Conservation (phyloP, 768 basidiomycete genomes). For the Amanita brunnescens region DNA sequence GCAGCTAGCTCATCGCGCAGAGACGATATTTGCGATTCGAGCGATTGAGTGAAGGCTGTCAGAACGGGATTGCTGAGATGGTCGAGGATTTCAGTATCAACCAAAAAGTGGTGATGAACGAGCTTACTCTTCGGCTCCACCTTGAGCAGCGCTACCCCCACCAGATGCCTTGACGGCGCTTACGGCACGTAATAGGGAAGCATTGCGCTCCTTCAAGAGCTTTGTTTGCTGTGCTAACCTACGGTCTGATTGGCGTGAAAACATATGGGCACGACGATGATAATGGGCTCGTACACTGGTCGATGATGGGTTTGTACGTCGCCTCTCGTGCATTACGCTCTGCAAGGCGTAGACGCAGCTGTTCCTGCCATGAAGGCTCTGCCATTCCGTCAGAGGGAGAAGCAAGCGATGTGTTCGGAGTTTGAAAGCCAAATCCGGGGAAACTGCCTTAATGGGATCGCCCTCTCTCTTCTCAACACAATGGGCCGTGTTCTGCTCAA, state of each 20-base stretch:
- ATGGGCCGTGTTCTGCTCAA: slow-evolving; percentile 88
- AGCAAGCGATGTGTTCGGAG: slow-evolving; percentile 22
- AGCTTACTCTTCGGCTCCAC: slow-evolving; percentile 61
- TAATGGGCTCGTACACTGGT: slow-evolving; percentile 65
- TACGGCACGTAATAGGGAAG: slow-evolving; percentile 78
- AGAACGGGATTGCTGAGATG: slow-evolving; percentile 67
- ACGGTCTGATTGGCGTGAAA: slow-evolving; percentile 49
- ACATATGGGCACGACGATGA: slow-evolving; percentile 11
- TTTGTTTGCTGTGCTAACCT: slow-evolving; percentile 89
- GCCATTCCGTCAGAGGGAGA: slow-evolving; percentile 42
- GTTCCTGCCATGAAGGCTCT: slow-evolving; percentile 80
- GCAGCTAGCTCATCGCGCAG: slow-evolving; percentile 88
- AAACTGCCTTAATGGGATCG: slow-evolving; percentile 2
- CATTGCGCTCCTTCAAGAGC: slow-evolving; percentile 87
- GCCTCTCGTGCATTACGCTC: slow-evolving; percentile 80
- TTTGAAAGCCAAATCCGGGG: slow-evolving; percentile 29
- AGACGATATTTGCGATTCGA: slow-evolving; percentile 90
- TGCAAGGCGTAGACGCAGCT: slow-evolving; percentile 66
- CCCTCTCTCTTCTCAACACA: slow-evolving; percentile 12
- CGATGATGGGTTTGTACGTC: slow-evolving; percentile 77
- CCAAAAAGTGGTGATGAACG: slow-evolving; percentile 2
- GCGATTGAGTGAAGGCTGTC: slow-evolving; percentile 81
- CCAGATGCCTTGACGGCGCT: slow-evolving; percentile 55
- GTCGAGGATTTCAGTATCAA: neutral
- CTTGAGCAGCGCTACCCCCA: slow-evolving; percentile 48